Evolutionary conservation across 2,329 filamentous ascomycete genomes (phyloP).

Genomic region (Claviceps humidiphila): DNA sequence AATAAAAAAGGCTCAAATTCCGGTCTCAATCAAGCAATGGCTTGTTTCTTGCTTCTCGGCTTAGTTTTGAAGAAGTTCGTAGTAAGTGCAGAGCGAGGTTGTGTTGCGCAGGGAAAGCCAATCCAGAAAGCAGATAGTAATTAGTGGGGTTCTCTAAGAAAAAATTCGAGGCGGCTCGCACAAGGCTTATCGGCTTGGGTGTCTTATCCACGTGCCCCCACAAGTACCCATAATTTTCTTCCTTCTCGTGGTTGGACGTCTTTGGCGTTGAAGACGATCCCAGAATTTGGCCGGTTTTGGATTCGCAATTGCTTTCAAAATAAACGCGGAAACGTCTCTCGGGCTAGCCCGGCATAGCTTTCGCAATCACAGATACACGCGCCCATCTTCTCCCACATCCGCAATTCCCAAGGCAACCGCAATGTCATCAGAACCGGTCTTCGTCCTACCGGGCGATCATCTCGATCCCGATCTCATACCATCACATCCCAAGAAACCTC

Average conservation of each 20-base stretch:
- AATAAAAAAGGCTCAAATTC: not conserved
- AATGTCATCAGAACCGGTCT: constrained; percentile 44
- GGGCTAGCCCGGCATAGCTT: not conserved
- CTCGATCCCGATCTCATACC: constrained; percentile 56
- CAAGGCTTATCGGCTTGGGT: not conserved
- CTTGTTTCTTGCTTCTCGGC: not conserved
- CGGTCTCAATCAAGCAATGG: not conserved
- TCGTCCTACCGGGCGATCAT: constrained; percentile 72
- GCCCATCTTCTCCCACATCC: not conserved
- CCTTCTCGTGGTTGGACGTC: not conserved
- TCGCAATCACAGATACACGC: not conserved
- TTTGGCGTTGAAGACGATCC: no score
- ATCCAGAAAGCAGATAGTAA: not conserved
- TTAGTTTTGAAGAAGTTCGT: not conserved
- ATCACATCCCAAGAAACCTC: constrained; percentile 50
- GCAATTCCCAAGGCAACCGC: not conserved
- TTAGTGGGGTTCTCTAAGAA: constrained; percentile 9
- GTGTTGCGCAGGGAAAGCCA: not conserved
- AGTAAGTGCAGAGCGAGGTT: not conserved
- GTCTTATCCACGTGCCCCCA: not conserved
- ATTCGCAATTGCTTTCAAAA: no score
- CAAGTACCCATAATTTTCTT: not conserved
- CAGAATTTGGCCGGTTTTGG: no score
- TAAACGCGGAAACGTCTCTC: not conserved
- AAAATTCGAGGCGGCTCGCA: constrained; percentile 8